Conservation (phyloP, 805 yeast genomes). For the Yarrowia yakushimensis region DNA sequence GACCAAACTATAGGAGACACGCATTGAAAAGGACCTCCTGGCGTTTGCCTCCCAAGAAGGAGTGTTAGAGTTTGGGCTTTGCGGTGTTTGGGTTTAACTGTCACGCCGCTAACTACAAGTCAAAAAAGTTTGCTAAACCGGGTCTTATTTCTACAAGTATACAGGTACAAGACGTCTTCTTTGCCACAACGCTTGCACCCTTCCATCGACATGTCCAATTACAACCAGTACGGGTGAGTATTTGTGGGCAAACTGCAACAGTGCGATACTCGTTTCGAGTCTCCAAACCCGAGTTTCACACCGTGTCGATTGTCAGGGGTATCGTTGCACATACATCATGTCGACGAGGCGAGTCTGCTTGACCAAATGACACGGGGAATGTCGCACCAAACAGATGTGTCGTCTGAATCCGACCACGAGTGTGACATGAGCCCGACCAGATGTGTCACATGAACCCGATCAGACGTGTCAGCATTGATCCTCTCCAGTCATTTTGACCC, state of each 20-base stretch:
- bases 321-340: too few species aligned
- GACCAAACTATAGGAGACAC: background rate
- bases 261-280: background rate
- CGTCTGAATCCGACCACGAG: too few species aligned
- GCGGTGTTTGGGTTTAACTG: background rate
- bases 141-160: background rate
- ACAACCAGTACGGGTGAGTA: slow-evolving; percentile 25
- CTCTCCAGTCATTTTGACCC: too few species aligned
- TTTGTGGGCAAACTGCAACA: background rate
- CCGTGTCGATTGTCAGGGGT: background rate
- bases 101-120: background rate
- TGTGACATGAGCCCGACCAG: too few species aligned
- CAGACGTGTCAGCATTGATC: too few species aligned
- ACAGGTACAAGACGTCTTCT: background rate
- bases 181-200: background rate
- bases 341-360: too few species aligned
- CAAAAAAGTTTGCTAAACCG: slow-evolving; percentile 15
- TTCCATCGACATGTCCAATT: slow-evolving; percentile 10
- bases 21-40: background rate
- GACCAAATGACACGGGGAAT: too few species aligned
- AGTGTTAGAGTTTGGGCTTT: background rate
- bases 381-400: too few species aligned
- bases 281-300: background rate
- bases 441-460: too few species aligned
- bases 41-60: background rate